phyloP scores from a whole-genome alignment of 2,329 filamentous ascomycete species.

The Diaporthe australafricana region DNA sequence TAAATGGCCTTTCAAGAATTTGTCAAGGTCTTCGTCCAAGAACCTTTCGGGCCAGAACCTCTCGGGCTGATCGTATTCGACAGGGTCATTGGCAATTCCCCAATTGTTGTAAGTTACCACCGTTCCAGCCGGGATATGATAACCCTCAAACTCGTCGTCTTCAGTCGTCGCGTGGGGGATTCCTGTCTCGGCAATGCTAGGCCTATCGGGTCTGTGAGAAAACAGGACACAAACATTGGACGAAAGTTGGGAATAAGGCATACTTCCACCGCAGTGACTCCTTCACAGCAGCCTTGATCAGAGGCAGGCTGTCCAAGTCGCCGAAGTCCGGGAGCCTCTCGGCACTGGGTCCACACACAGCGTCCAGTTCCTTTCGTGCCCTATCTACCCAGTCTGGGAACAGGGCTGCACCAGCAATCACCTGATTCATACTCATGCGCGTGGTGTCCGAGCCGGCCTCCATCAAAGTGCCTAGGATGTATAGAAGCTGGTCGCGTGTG shows the following conservation, averaged over 20 bases:
- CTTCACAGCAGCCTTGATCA: neutral
- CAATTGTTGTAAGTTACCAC: slow-evolving; percentile 9
- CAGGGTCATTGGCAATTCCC: slow-evolving; percentile 1
- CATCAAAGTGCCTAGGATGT: neutral
- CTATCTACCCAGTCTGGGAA: slow-evolving; percentile 1
- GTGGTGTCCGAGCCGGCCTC: slow-evolving; percentile 3
- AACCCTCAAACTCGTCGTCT: slow-evolving; percentile 3
- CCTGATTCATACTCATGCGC: neutral
- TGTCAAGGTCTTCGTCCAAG: neutral
- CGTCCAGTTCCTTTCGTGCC: neutral
- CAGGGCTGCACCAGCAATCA: slow-evolving; percentile 1
- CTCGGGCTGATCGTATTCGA: neutral
- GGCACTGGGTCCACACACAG: neutral
- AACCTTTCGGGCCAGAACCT: slow-evolving; percentile 11
- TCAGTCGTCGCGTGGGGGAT: slow-evolving; percentile 1
- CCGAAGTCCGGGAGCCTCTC: neutral
- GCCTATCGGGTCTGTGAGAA: neutral
- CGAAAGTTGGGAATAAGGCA: neutral
- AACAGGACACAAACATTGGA: neutral
- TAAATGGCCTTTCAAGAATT: neutral
- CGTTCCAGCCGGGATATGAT: neutral
- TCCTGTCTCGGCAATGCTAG: slow-evolving; percentile 1
- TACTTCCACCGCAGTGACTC: slow-evolving; percentile 5
- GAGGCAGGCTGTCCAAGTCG: neutral
- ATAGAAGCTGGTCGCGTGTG: neutral